Evolutionary conservation across 2,329 filamentous ascomycete species (phyloP).

Genomic region (Ceratocystis huliohia): DNA sequence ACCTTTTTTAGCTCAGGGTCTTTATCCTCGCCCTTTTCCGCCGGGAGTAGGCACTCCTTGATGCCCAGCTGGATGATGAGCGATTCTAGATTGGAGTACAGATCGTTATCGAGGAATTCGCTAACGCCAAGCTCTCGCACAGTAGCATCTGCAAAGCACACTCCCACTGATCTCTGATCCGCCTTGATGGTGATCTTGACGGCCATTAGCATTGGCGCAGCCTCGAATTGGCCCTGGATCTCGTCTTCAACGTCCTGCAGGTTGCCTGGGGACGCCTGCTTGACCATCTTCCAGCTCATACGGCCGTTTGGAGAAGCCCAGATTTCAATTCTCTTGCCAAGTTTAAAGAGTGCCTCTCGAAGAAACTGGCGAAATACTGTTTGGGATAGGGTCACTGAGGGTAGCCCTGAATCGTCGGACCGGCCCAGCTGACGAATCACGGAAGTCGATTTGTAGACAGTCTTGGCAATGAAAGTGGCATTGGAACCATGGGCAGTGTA

Average conservation of each 20-base stretch:
- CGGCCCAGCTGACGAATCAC: conserved; percentile 82
- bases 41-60: conserved; percentile 79
- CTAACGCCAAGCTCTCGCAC: conserved; percentile 90
- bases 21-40: conserved; percentile 67
- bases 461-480: conserved; percentile 70
- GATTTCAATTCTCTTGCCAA: conserved; percentile 85
- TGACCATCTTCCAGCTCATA: conserved; percentile 83
- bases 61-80: conserved; percentile 92
- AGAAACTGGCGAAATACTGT: conserved; percentile 95
- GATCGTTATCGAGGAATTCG: conserved; percentile 97
- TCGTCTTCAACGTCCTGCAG: conserved; percentile 96
- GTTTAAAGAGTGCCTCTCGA: conserved; percentile 79
- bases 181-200: conserved; percentile 89
- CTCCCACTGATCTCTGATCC: conserved; percentile 72
- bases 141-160: conserved; percentile 95
- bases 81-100: conserved; percentile 96
- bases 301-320: conserved; percentile 64
- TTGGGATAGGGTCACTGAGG: conserved; percentile 88
- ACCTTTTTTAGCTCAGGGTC: conserved; percentile 83
- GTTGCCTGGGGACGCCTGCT: conserved; percentile 91
- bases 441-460: conserved; percentile 93
- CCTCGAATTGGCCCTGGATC: conserved; percentile 71
- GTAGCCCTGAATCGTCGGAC: conserved; percentile 68
- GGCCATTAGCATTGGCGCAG: conserved; percentile 85
- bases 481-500: conserved; percentile 87